These are phyloP conservation scores for Penicillium roqueforti DNA, from an alignment of 495 filamentous ascomycete genomes.

Conservation along the genomic window DNA sequence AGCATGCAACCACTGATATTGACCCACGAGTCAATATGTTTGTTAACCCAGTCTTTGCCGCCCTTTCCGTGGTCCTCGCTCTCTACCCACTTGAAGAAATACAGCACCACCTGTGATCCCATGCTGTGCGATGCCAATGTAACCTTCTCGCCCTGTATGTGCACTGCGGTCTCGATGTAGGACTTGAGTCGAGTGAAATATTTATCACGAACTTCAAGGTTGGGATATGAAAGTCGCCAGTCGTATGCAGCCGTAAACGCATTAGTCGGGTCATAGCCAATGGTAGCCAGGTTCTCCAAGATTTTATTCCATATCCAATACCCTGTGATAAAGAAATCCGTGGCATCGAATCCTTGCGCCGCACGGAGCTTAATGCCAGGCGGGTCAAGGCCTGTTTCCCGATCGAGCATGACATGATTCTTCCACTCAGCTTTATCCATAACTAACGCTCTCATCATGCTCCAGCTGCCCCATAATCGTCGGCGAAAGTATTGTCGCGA, in stretches of 20 bases:
- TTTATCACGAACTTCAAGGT: slow-evolving; percentile 83
- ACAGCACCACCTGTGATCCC: slow-evolving; percentile 91
- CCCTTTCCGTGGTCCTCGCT: slow-evolving; percentile 72
- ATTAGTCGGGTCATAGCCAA: slow-evolving; percentile 95
- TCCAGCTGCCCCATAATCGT: slow-evolving; percentile 95
- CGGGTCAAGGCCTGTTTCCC: slow-evolving; percentile 84
- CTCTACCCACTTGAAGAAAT: slow-evolving; percentile 98
- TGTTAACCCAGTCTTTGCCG: slow-evolving; percentile 85
- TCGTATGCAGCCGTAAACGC: slow-evolving; percentile 95
- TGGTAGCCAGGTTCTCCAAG: slow-evolving; percentile 87
- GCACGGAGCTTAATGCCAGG: slow-evolving; percentile 89
- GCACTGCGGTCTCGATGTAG: slow-evolving; percentile 78
- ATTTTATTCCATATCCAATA: slow-evolving; percentile 99
- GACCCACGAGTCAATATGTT: slow-evolving; percentile 88
- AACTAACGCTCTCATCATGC: slow-evolving; percentile 92
- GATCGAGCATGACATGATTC: slow-evolving; percentile 94
- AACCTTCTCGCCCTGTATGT: slow-evolving; percentile 68
- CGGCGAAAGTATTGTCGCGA: slow-evolving; percentile 91
- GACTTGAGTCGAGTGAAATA: slow-evolving; percentile 88
- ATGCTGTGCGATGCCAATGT: slow-evolving; percentile 93
- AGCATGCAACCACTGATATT: slow-evolving; percentile 98
- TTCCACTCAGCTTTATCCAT: slow-evolving; percentile 93
- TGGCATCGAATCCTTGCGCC: slow-evolving; percentile 95
- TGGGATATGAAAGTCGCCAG: slow-evolving; percentile 90
- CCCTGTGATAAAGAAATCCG: slow-evolving; percentile 78